Base-by-base conservation (phyloP, 345 rosid genomes). In the Linum lewisii region DNA sequence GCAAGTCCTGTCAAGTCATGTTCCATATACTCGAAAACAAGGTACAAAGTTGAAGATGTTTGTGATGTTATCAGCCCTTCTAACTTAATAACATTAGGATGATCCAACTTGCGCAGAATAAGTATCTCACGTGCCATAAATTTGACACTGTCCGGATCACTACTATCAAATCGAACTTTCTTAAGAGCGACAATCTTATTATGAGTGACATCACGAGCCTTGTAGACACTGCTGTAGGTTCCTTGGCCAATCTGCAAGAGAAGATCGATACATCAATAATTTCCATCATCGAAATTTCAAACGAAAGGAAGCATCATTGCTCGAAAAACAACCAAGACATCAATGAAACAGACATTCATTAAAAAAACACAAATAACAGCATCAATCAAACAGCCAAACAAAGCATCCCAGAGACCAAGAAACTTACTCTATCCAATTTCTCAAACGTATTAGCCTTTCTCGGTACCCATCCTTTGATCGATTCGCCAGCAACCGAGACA, bases 1-100 rank as follows among this genome's bases (percentile, higher is more conserved):
- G 87, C 77, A 71, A 93, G 85, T 61, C 99, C 99, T 4, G 88
- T 87, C 23, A 93, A 94, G 73, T 93, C 99, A 70, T 93, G 99
- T 69, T 93, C 99, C 99, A 93, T 93, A 53, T 89, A 93, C 76
- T 93, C 99, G 7, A 93, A 89, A 69, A 93, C 79, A 70, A 93
- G 94, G 79, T 87, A 89, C 64, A 93, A 76, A 73, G 85, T 81
- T 59, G 84, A 82, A 1, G 97, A 81, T 26, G 71, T 77, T 61
- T 72, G 72, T 47, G 99, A 91, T 64, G 99, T 81, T 71, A 93
- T 87, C 77, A 93, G 71, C 54, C 95, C 97, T 77, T 93, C 86
- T 77, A 93, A 67, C 66, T 88, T 93, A 54, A 93, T 88, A 65
- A 93, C 72, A 70, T 93, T 88, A 16, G 96, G 93, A 77, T 93